Percentiles rank a stretch among this genome's conserved stretches.
phyloP scores from a whole-genome alignment of 1,284 basidiomycete species.

The Agaricales sp. region DNA sequence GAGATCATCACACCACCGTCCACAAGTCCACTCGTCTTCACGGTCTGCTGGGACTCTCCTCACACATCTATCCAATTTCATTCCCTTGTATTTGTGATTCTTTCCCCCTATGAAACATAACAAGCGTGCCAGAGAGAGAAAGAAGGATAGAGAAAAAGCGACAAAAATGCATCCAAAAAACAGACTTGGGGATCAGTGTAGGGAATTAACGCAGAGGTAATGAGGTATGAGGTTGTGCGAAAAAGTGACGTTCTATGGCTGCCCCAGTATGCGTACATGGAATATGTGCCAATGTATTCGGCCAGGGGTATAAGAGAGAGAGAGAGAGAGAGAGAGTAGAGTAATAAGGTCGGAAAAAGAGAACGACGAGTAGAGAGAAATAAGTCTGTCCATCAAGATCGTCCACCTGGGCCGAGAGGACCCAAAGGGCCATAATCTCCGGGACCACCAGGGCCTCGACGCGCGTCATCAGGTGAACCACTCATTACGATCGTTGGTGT shows the following conservation, averaged over 20 bases:
- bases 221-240: neutral
- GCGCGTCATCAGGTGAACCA: slow-evolving; percentile 21
- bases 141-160: neutral
- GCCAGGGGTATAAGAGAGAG: slow-evolving; percentile 1
- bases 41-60: neutral
- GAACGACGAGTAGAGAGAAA: slow-evolving; percentile 6
- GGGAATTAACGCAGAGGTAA: neutral
- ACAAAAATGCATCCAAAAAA: neutral
- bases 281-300: neutral
- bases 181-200: neutral
- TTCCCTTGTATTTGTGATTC: neutral
- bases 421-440: slow-evolving; percentile 65
- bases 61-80: neutral
- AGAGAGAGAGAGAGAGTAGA: slow-evolving; percentile 25
- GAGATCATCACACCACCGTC: too few species aligned
- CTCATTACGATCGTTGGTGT: slow-evolving; percentile 22
- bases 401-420: slow-evolving; percentile 56
- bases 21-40: neutral
- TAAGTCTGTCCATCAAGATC: slow-evolving; percentile 23
- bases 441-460: slow-evolving; percentile 27
- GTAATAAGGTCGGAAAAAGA: slow-evolving; percentile 17
- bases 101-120: neutral
- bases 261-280: neutral
- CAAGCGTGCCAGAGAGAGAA: neutral
- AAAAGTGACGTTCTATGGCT: neutral